phyloP scores from a whole-genome alignment of 768 basidiomycete species.

The Boletus sp. region DNA sequence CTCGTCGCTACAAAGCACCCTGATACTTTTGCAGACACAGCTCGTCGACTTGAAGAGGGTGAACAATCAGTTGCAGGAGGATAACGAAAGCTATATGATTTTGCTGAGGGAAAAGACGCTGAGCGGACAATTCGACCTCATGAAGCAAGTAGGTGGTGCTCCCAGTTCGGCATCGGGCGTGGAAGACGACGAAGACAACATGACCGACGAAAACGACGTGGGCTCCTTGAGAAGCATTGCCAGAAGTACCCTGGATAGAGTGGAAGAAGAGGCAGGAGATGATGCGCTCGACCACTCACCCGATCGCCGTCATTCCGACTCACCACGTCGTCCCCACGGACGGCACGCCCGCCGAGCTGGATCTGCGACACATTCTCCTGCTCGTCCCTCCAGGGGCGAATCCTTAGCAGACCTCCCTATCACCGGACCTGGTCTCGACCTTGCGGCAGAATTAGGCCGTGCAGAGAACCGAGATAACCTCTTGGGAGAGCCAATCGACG shows the following conservation, averaged over 20 bases:
- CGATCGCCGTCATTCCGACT: constrained; percentile 36
- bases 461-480: constrained; percentile 86
- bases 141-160: constrained; percentile 59
- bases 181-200: constrained; percentile 31
- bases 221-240: constrained; percentile 55
- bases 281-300: constrained; percentile 41
- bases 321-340: constrained; percentile 40
- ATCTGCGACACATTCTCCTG: constrained; percentile 49
- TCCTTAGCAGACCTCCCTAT: constrained; percentile 84
- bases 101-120: constrained; percentile 88
- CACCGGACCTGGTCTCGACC: constrained; percentile 84
- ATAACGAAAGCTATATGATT: constrained; percentile 97
- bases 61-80: constrained; percentile 86
- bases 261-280: constrained; percentile 49
- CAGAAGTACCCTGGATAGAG: constrained; percentile 58
- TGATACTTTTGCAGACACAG: constrained; percentile 81
- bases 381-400: constrained; percentile 56
- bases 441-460: constrained; percentile 88
- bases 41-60: constrained; percentile 84
- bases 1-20: constrained; percentile 77
- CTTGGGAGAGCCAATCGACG: constrained; percentile 52
- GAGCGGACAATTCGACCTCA: constrained; percentile 80
- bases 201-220: constrained; percentile 42
- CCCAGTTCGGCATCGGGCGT: constrained; percentile 40
- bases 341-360: constrained; percentile 51